These are phyloP conservation scores for Wickerhamiella nectarea DNA, from an alignment of 805 yeast genomes.

Conservation along the genomic window DNA sequence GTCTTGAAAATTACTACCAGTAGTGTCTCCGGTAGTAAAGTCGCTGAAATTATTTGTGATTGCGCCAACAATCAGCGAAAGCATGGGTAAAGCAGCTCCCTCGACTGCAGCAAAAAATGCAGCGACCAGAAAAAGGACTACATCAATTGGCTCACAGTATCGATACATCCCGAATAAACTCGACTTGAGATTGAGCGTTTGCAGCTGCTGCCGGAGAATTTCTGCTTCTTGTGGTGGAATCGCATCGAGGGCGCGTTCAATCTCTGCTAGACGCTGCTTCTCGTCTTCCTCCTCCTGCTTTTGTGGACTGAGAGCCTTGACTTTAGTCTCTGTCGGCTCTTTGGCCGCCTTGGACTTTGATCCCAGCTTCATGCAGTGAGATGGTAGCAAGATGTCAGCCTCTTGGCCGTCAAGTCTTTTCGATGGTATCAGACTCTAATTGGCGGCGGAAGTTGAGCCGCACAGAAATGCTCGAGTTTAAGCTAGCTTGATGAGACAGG, in stretches of 20 bases:
- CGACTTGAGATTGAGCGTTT: constrained; percentile 16
- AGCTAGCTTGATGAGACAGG: no score
- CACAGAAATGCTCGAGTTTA: no score
- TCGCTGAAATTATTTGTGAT: constrained; percentile 27
- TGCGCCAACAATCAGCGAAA: constrained; percentile 30
- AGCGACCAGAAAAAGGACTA: constrained; percentile 23
- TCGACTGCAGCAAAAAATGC: constrained; percentile 25
- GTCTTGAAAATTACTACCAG: constrained; percentile 24
- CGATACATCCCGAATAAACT: constrained; percentile 24
- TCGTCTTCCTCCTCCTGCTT: background rate
- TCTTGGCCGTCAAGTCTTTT: background rate
- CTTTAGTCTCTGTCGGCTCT: background rate
- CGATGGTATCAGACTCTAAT: no score
- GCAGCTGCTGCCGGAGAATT: constrained; percentile 26
- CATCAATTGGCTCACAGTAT: constrained; percentile 25
- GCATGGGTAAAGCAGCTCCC: constrained; percentile 32
- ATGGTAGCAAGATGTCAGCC: background rate
- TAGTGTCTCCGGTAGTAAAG: constrained; percentile 18
- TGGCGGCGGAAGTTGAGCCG: no score
- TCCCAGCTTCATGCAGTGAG: background rate
- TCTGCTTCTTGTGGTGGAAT: constrained; percentile 23
- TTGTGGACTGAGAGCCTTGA: background rate
- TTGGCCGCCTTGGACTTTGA: background rate
- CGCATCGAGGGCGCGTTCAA: constrained; percentile 13
- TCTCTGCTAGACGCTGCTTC: background rate